Evolutionary conservation across 2,329 filamentous ascomycete genomes (phyloP), one percentile per base, ranked within the genome.

Genomic region (Botryotinia globosa): DNA sequence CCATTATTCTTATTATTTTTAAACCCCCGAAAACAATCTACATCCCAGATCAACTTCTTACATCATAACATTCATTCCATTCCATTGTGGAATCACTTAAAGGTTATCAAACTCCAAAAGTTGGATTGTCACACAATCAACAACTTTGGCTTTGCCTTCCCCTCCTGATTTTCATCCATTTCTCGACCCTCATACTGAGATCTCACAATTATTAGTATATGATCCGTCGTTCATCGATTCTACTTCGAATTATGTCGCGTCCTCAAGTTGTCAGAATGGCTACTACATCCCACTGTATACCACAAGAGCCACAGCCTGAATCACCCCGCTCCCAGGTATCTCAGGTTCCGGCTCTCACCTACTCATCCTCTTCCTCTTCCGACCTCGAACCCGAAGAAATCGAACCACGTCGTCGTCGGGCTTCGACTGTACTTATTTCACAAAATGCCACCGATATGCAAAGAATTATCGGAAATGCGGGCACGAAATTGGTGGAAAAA

Each of bases 341-440:
- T 20, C 82, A 85, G 65, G 88, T 87, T 0, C 89, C 89, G 1
- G 90, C 89, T 1, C 84, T 91, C 72, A 89, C 87, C 72, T 90
- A 88, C 77, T 90, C 88, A 22, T 88, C 87, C 75, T 86, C 89
- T 39, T 88, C 90, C 76, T 87, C 88, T 73, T 85, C 86, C 58
- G 82, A 84, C 74, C 84, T 85, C 75, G 78, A 82, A 72, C 82
- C 82, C 66, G 81, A 84, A 75, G 84, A 84, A 34, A 71, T 71
- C 22, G 82, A 83, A 74, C 81, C 81, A 64, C 87, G 87, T 63
- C 84, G 82, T 44, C 87, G 91, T 70, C 90, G 91, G 69, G 91
- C 90, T 72, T 93, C 90, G 6, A 93, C 91, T 12, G 87, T 87
- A 22, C 85, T 93, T 62, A 90, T 91, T 77, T 87, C 88, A 61